phyloP scores from a whole-genome alignment of 148 eudicot genomes.

The Rhododendron vialii region DNA sequence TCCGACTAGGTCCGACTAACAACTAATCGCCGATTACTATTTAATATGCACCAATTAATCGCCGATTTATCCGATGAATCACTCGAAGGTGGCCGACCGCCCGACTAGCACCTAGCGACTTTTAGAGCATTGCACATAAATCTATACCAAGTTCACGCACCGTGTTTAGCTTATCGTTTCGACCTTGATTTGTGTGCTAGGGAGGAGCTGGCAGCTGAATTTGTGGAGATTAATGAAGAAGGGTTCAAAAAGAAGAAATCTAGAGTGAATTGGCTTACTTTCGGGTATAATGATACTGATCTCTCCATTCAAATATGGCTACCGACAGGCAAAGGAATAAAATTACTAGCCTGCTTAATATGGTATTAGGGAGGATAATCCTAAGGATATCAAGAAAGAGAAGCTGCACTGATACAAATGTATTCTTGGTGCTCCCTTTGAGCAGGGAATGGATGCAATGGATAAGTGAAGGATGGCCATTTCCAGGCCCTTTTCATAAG shows the following conservation, averaged over 20 bases:
- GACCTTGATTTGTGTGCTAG: not conserved
- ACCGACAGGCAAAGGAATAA: not conserved
- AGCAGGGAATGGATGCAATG: not conserved
- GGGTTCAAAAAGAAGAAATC: not conserved
- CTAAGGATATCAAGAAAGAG: not conserved
- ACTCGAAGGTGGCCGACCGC: too few species aligned
- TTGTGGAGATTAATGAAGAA: not conserved
- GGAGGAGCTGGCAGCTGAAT: not conserved
- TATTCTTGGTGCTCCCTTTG: not conserved
- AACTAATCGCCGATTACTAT: too few species aligned
- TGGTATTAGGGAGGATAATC: not conserved
- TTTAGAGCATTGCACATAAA: too few species aligned
- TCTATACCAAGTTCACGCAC: not conserved
- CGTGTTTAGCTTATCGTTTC: not conserved
- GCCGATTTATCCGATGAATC: too few species aligned
- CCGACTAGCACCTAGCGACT: too few species aligned
- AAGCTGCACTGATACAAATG: not conserved
- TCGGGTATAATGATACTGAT: not conserved
- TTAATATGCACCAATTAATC: too few species aligned
- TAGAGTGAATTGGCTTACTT: not conserved
- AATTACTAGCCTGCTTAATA: not conserved
- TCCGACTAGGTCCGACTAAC: too few species aligned
- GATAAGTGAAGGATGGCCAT: not conserved
- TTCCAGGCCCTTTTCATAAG: not conserved
- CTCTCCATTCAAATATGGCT: not conserved